These are phyloP conservation scores for Xylariomycetidae sp. DNA, from an alignment of 2,329 filamentous ascomycete genomes.

Conservation along the genomic window DNA sequence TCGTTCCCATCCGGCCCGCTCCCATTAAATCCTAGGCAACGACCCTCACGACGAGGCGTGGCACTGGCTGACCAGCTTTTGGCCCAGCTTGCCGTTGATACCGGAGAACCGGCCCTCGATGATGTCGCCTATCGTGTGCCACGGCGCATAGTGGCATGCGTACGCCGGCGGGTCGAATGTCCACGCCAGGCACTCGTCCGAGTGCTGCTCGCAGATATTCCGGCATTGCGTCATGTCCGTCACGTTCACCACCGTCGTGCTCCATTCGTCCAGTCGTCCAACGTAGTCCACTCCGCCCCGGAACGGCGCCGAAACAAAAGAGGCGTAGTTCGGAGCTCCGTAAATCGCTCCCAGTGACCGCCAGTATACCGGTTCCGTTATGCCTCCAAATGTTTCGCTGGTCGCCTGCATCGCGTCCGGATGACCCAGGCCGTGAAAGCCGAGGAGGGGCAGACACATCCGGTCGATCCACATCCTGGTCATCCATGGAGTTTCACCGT, in stretches of 20 bases:
- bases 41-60: too few species aligned
- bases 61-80: slow-evolving; percentile 19
- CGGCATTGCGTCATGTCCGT: slow-evolving; percentile 36
- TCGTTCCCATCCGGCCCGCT: too few species aligned
- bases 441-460: slow-evolving; percentile 48
- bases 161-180: slow-evolving; percentile 35
- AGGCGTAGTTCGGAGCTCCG: slow-evolving; percentile 32
- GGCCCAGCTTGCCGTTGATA: slow-evolving; percentile 28
- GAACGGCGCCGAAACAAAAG: slow-evolving; percentile 31
- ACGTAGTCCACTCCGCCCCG: slow-evolving; percentile 41
- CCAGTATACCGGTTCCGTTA: slow-evolving; percentile 40
- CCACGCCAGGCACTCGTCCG: slow-evolving; percentile 44
- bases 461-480: slow-evolving; percentile 44
- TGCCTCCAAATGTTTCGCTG: slow-evolving; percentile 33
- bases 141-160: slow-evolving; percentile 41
- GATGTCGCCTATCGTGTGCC: slow-evolving; percentile 41
- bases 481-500: slow-evolving; percentile 44
- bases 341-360: slow-evolving; percentile 45
- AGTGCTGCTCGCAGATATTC: slow-evolving; percentile 33
- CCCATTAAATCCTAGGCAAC: too few species aligned
- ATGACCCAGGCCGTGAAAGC: slow-evolving; percentile 45
- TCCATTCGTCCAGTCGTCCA: slow-evolving; percentile 40
- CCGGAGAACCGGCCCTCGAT: slow-evolving; percentile 30
- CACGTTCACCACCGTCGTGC: slow-evolving; percentile 31
- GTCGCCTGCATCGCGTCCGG: slow-evolving; percentile 39